Evolutionary conservation across 306 rosid species (phyloP).

Genomic region (Elaeagnus macrophylla): DNA sequence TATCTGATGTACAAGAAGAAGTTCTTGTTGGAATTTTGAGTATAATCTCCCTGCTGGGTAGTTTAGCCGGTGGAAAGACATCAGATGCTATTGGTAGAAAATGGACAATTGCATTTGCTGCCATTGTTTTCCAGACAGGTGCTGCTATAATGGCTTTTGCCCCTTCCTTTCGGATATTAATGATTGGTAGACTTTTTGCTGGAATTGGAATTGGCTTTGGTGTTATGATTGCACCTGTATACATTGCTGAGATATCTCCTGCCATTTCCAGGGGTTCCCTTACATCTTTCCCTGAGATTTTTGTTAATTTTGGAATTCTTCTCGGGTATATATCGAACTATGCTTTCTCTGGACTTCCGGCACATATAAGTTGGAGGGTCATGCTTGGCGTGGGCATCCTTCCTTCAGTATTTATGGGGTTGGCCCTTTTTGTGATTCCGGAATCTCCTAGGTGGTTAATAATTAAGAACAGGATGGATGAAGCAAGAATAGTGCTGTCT

Average conservation of each 20-base stretch:
- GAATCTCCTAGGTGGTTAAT: constrained; percentile 73
- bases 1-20: constrained; percentile 55
- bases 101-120: constrained; percentile 66
- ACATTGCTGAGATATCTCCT: constrained; percentile 58
- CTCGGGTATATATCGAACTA: constrained; percentile 60
- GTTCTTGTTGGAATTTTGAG: constrained; percentile 64
- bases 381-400: constrained; percentile 63
- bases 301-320: constrained; percentile 55
- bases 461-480: constrained; percentile 49
- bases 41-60: constrained; percentile 51
- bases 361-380: constrained; percentile 57
- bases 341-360: constrained; percentile 41
- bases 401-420: constrained; percentile 42
- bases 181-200: constrained; percentile 47
- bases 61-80: constrained; percentile 59
- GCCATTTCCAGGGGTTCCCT: constrained; percentile 56
- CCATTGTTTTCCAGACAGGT: constrained; percentile 51
- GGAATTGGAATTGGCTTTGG: constrained; percentile 69
- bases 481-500: constrained; percentile 44
- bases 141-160: constrained; percentile 59
- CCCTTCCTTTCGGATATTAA: constrained; percentile 37
- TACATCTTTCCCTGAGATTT: constrained; percentile 66
- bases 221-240: constrained; percentile 58
- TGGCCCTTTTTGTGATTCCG: constrained; percentile 46
- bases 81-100: constrained; percentile 51